phyloP scores from a whole-genome alignment of 2,329 filamentous ascomycete genomes.

The Diaporthe sp. region DNA sequence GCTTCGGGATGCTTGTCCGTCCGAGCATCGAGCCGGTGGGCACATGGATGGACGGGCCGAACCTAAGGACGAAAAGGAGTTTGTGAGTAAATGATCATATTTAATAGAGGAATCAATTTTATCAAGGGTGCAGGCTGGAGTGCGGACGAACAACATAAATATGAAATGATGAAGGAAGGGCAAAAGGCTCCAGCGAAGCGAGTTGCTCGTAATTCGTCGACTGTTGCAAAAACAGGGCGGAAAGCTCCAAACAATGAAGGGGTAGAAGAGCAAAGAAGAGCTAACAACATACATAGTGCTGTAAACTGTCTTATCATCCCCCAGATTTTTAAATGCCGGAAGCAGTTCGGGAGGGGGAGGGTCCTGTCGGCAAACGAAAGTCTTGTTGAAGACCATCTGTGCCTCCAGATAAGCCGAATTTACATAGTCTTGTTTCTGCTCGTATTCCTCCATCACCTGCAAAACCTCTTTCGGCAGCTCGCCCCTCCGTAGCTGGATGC shows the following conservation, averaged over 20 bases:
- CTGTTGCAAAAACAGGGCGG: not conserved
- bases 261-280: not conserved
- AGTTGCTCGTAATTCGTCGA: not conserved
- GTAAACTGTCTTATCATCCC: slow-evolving; percentile 15
- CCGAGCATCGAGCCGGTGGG: slow-evolving; percentile 39
- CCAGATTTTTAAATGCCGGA: slow-evolving; percentile 10
- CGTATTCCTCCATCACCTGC: not conserved
- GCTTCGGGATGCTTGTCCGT: slow-evolving; percentile 43
- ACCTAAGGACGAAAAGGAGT: slow-evolving; percentile 10
- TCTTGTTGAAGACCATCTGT: slow-evolving; percentile 29
- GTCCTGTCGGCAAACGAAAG: slow-evolving; percentile 23
- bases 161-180: not conserved
- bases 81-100: not conserved
- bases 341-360: not conserved
- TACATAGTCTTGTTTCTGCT: not conserved
- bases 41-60: slow-evolving; percentile 41
- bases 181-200: not conserved
- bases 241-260: not conserved
- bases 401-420: slow-evolving; percentile 21
- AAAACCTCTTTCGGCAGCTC: slow-evolving; percentile 14
- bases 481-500: slow-evolving; percentile 5
- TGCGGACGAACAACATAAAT: not conserved
- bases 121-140: not conserved
- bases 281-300: slow-evolving; percentile 23
- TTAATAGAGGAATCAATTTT: rapidly evolving